phyloP scores from a whole-genome alignment of 345 rosid genomes.

The Populus alba region DNA sequence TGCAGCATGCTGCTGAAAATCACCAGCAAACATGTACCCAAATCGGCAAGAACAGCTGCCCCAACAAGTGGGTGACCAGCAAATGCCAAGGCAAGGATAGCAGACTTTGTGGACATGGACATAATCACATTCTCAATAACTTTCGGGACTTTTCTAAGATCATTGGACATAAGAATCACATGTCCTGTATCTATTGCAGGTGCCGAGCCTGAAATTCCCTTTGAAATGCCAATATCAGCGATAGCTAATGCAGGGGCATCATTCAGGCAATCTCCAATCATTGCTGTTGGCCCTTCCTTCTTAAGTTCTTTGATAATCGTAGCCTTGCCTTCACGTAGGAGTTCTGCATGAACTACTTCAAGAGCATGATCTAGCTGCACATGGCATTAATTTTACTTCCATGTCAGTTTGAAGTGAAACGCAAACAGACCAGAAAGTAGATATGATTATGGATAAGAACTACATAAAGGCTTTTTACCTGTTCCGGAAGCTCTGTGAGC shows the following conservation, averaged over 20 bases:
- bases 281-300: constrained; percentile 60
- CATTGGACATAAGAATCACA: constrained; percentile 67
- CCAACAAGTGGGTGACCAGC: too few relatives aligned
- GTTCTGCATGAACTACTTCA: constrained; percentile 61
- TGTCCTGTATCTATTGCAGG: constrained; percentile 84
- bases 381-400: not conserved
- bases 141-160: too few relatives aligned
- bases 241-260: constrained; percentile 96
- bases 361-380: constrained; percentile 61
- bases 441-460: not conserved
- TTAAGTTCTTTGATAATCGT: constrained; percentile 47
- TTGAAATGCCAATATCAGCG: constrained; percentile 83
- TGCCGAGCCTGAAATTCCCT: constrained; percentile 90
- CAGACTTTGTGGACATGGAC: too few relatives aligned
- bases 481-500: too few relatives aligned
- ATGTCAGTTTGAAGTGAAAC: not conserved
- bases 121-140: too few relatives aligned
- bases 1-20: constrained; percentile 7
- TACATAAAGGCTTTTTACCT: too few relatives aligned
- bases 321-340: constrained; percentile 74
- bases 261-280: constrained; percentile 90
- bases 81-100: too few relatives aligned
- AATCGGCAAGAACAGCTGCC: too few relatives aligned
- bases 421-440: not conserved
- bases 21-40: too few relatives aligned